Evolutionary conservation across 768 basidiomycete species (phyloP), one percentile per base, ranked within the genome.

Genomic region (Dioszegia crocea): DNA sequence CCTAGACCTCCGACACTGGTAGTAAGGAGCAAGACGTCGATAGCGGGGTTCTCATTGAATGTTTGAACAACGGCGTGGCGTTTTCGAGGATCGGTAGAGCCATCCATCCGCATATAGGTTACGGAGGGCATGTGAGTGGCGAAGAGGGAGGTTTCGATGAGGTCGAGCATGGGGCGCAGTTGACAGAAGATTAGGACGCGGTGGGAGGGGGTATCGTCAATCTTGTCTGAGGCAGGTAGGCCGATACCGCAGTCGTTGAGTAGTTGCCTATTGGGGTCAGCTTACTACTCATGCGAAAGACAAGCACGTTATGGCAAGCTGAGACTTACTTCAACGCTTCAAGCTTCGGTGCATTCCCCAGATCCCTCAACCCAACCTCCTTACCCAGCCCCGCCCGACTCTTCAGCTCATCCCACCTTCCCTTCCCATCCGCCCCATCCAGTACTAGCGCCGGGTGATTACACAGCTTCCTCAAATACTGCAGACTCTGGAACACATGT

Each of bases 111-210:
- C 96, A 99, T 98, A 78, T 98, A 99, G 0, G 91, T 92, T 41
- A 99, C 88, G 0, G 89, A 86, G 5, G 94, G 94, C 91, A 99
- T 93, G 65, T 87, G 83, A 39, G 83, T 80, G 67, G 86, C 88
- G 83, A 99, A 97, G 8, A 99, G 80, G 70, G 96, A 89, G 12
- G 82, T 86, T 78, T 98, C 93, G 67, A 99, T 93, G 74, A 98
- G 88, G 75, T 99, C 90, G 49, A 99, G 83, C 96, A 98, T 99
- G 75, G 91, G 89, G 76, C 97, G 96, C 85, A 97, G 90, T 79
- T 99, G 96, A 70, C 94, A 98, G 80, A 99, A 99, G 68, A 99
- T 94, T 63, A 99, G 84, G 55, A 94, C 93, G n/a, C 96, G 89
- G 74, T 99, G 96, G 21, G 94, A 89, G 73, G 83, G 80, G 60